phyloP scores from a whole-genome alignment of 139 green algal species.

The Chlorella sp. region DNA sequence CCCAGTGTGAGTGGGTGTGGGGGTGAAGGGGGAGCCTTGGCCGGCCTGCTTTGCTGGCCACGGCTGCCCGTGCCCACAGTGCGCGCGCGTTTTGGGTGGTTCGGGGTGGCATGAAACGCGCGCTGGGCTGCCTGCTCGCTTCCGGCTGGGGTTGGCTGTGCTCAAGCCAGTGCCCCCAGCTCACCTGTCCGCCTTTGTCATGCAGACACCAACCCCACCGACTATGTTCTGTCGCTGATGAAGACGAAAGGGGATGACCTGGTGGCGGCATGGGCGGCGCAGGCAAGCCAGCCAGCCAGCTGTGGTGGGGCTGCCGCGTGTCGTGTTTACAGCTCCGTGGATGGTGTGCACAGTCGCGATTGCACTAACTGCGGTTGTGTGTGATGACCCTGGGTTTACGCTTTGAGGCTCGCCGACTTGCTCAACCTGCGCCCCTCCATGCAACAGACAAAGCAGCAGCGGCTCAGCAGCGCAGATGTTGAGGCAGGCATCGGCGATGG shows the following conservation, averaged over 20 bases:
- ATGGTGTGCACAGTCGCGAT: too few species aligned
- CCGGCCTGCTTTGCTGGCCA: background rate
- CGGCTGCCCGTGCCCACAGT: conserved; percentile 7
- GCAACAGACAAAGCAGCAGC: too few species aligned
- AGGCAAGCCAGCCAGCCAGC: background rate
- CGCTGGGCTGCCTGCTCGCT: background rate
- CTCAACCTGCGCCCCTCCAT: too few species aligned
- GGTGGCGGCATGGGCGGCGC: background rate
- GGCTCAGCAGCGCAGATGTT: too few species aligned
- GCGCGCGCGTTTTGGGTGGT: background rate
- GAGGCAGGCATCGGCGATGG: too few species aligned
- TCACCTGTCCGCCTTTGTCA: background rate
- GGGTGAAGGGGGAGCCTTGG: background rate
- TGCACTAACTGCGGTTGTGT: background rate
- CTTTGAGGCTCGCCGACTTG: background rate
- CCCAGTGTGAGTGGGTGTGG: background rate
- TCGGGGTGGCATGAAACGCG: too few species aligned
- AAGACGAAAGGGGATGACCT: conserved; percentile 18
- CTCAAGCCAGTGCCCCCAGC: background rate
- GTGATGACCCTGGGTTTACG: background rate
- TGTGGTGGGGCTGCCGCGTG: too few species aligned
- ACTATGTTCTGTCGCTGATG: conserved; percentile 58
- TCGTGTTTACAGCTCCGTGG: too few species aligned
- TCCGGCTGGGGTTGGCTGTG: background rate
- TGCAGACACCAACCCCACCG: conserved; percentile 26